Evolutionary conservation across 257 asterid genomes (phyloP), one percentile per base, ranked within the genome.

Genomic region (Verbena officinalis): DNA sequence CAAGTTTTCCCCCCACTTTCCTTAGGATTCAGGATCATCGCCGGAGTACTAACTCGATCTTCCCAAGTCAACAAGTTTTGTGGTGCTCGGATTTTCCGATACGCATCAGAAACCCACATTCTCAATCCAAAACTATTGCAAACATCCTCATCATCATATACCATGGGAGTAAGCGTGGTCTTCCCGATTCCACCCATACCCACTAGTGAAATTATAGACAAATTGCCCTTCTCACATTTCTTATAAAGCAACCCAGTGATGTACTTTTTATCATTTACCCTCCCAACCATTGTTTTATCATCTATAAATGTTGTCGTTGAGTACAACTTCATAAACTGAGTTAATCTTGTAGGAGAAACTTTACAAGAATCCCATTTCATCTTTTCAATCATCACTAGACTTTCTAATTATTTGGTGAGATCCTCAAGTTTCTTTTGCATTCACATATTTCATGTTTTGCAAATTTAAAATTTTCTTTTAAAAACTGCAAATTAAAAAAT

Each of bases 361-460:
- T 17, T 46, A 20, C 40, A 5, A 1, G 16, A 21, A 13, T 30
- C 60, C 9, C 4, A 5, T 27, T 59, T 42, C 0, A 31, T 9
- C 36, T 52, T 40, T 10, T 69, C 73, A 46, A 11, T 65, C 52
- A 31, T 27, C 19, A 38, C 6, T 3, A 57, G 38, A 39, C 64
- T 56, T 19, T 73, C 38, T 54, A 73, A 60, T 65, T 78, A 72
- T 50, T 24, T 50, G 1, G 59, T 65, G 2, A 65, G 72, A 1
- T 34, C 64, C 8, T 78, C 64, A 1, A 73, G 66, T 7, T 51
- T 55, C 5, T 16, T 36, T 13, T 71, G 71, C 59, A 78, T 15
- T 55, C 20, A 0, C 12, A 61, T 16, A 70, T 70, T 53, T 64
- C n/a, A n/a, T n/a, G n/a, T n/a, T n/a, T n/a, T n/a, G n/a, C n/a